Evolutionary conservation across 495 filamentous ascomycete species (phyloP).

Genomic region (Recurvomyces mirabilis): DNA sequence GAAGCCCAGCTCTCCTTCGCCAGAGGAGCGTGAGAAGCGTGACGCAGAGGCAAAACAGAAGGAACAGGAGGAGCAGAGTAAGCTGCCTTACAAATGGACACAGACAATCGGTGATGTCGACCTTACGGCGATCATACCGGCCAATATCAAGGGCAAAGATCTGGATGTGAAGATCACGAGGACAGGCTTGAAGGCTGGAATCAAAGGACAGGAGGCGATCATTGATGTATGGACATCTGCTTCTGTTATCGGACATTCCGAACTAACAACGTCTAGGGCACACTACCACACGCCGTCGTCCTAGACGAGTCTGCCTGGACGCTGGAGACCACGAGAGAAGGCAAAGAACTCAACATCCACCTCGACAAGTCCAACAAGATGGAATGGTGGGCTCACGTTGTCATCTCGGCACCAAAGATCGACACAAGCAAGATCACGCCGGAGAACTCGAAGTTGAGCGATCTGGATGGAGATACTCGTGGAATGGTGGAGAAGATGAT

Average conservation of each 20-base stretch:
- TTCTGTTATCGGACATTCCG: not conserved
- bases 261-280: conserved; percentile 46
- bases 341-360: conserved; percentile 75
- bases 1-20: conserved; percentile 25
- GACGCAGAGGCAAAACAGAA: conserved; percentile 51
- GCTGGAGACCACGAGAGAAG: conserved; percentile 53
- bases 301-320: conserved; percentile 93
- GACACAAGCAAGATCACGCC: conserved; percentile 91
- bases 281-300: conserved; percentile 66
- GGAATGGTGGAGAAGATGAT: conserved; percentile 99
- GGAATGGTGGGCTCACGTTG: conserved; percentile 94
- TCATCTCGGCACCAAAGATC: conserved; percentile 73
- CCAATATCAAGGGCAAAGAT: conserved; percentile 73
- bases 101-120: conserved; percentile 93
- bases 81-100: conserved; percentile 93
- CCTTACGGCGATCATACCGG: conserved; percentile 61
- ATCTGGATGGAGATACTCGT: conserved; percentile 90
- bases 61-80: conserved; percentile 78
- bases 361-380: conserved; percentile 95
- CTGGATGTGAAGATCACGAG: conserved; percentile 74
- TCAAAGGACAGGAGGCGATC: conserved; percentile 81
- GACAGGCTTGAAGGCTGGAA: conserved; percentile 61
- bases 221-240: conserved; percentile 53
- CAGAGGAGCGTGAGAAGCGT: conserved; percentile 48
- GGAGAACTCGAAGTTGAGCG: conserved; percentile 77